A percentile compares a stretch with the other conserved stretches of the same genome.
phyloP scores from a whole-genome alignment of 2,329 filamentous ascomycete genomes.

The Aspergillus sp. region DNA sequence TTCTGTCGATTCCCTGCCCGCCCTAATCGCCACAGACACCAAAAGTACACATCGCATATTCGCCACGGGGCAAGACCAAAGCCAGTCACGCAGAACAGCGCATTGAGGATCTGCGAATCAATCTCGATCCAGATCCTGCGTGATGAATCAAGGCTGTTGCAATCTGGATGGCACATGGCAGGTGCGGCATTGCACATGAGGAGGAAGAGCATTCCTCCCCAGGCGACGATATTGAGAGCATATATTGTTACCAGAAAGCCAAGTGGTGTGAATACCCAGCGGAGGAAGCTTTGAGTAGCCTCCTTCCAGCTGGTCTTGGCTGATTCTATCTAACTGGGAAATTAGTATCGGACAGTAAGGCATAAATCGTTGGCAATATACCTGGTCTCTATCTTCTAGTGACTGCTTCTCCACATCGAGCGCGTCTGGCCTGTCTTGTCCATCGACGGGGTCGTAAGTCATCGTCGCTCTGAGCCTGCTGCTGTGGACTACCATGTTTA shows the following conservation, averaged over 20 bases:
- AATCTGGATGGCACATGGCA: slow-evolving; percentile 52
- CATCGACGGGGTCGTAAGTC: no score
- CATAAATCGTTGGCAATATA: no score
- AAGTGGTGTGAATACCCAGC: slow-evolving; percentile 68
- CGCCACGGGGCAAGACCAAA: slow-evolving; percentile 84
- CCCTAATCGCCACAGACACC: slow-evolving; percentile 59
- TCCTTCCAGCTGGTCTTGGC: no score
- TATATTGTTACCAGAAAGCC: slow-evolving; percentile 77
- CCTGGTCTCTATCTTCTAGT: no score
- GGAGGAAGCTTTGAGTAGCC: neutral
- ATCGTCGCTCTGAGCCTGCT: no score
- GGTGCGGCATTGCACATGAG: slow-evolving; percentile 69
- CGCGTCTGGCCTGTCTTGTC: no score
- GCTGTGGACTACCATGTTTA: no score
- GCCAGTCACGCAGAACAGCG: slow-evolving; percentile 79
- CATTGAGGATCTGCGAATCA: slow-evolving; percentile 78
- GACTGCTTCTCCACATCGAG: no score
- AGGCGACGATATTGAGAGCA: slow-evolving; percentile 76
- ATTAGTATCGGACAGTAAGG: no score
- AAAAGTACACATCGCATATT: slow-evolving; percentile 72
- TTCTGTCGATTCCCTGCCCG: slow-evolving; percentile 34
- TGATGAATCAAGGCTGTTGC: slow-evolving; percentile 68
- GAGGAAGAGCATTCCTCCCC: slow-evolving; percentile 88
- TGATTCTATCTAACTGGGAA: no score
- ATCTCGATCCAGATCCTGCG: slow-evolving; percentile 82